Evolutionary conservation across 768 basidiomycete genomes (phyloP).

Genomic region (Rhizopogon roseolus): DNA sequence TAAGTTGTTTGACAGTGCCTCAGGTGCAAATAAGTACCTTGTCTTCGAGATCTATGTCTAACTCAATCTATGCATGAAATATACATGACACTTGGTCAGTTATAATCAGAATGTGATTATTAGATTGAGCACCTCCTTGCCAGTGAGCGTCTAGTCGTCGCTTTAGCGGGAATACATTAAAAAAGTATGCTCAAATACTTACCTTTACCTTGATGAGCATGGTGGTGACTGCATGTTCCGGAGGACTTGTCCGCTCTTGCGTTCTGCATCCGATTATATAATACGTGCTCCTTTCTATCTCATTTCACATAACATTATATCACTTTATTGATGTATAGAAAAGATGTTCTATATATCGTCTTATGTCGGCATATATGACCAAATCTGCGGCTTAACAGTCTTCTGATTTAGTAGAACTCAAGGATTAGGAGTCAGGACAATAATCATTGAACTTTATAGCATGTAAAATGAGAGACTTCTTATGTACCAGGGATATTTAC

Average conservation of each 20-base stretch:
- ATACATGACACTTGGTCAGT: slow-evolving; percentile 7
- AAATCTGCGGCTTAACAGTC: too few relatives aligned
- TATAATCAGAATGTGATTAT: not conserved
- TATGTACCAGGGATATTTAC: not conserved
- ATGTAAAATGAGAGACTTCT: too few relatives aligned
- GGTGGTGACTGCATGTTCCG: slow-evolving; percentile 1
- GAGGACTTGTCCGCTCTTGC: too few relatives aligned
- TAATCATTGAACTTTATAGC: too few relatives aligned
- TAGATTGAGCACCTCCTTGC: slow-evolving; percentile 74
- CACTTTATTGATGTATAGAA: too few relatives aligned
- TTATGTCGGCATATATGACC: too few relatives aligned
- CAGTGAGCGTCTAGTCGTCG: slow-evolving; percentile 76
- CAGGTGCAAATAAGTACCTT: slow-evolving; percentile 41
- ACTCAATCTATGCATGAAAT: slow-evolving; percentile 67
- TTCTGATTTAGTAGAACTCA: too few relatives aligned
- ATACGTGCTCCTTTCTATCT: too few relatives aligned
- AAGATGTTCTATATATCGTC: too few relatives aligned
- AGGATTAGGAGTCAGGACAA: too few relatives aligned
- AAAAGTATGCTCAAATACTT: slow-evolving; percentile 8
- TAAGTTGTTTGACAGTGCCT: not conserved
- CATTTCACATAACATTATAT: too few relatives aligned
- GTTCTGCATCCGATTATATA: too few relatives aligned
- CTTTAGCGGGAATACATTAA: not conserved
- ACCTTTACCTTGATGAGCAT: slow-evolving; percentile 95
- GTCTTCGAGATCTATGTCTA: slow-evolving; percentile 90